Base-by-base conservation (phyloP, 441 rosid species). In the Geranium incanum region DNA sequence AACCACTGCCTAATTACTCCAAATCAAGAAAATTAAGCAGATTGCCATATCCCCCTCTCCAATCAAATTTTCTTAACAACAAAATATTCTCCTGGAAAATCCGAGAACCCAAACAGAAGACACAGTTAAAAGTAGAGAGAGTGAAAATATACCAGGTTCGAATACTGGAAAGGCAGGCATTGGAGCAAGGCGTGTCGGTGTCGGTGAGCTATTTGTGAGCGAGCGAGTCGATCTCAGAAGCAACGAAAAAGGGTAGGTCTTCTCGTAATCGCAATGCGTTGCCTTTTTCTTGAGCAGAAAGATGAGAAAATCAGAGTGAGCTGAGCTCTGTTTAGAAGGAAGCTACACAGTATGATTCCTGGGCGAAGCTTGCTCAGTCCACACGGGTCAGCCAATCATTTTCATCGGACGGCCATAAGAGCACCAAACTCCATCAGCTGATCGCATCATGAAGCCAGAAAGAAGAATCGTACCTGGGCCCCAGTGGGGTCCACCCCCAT, bases 351-450 rank as follows among this genome's bases (percentile, higher is more conserved):
- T 18, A 28, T 59, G 66, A 21, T 60, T 23, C 11, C 37, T 23
- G 9, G 66, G 36, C 21, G 36, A 36, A 57, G 28, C 65, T 59
- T 45, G 65, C 65, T 59, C 65, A 19, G 65, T 23, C 28, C 65
- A 59, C 13, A 36, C 19, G 39, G 37, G 38, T 18, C 74, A 41
- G 59, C 36, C 66, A 62, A 62, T 62, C 37, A 62, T 43, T 80
- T 57, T 69, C 71, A 84, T 82, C 86, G n/a, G 81, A 81, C 83
- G 85, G 83, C 78, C 67, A 76, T 36, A 16, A 74, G 67, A 69
- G 1, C 38, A 4, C 19, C 4, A 36, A 45, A 23, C 59, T 12
- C 66, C 36, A 62, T 68, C 55, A 23, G 68, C 71, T 11, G 37
- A 82, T 79, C 81, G 79, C 71, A n/a, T 81, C 80, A 75, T 38